A percentile compares a stretch with the other conserved stretches of the same genome.
These are phyloP conservation scores for Phialophora verrucosa DNA, from an alignment of 2,329 filamentous ascomycete species.

Conservation along the genomic window DNA sequence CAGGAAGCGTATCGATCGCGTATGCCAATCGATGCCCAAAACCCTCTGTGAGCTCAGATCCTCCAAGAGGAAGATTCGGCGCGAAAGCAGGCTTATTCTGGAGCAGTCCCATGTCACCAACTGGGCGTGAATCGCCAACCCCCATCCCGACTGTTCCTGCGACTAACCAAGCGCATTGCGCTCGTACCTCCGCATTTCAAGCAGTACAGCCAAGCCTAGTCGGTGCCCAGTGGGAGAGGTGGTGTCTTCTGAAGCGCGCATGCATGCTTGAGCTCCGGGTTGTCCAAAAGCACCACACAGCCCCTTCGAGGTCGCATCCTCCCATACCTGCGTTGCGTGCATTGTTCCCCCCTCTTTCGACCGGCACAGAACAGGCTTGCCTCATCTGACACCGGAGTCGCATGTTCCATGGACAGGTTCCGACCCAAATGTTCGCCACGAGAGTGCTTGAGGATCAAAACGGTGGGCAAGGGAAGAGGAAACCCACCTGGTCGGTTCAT, in stretches of 20 bases:
- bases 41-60: not conserved
- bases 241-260: not conserved
- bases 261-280: not conserved
- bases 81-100: not conserved
- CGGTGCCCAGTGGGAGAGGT: not conserved
- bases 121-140: not conserved
- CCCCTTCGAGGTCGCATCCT: not conserved
- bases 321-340: not conserved
- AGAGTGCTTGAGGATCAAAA: conserved; percentile 1
- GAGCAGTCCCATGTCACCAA: not conserved
- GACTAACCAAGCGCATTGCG: not conserved
- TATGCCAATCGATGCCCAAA: not conserved
- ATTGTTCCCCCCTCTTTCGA: conserved; percentile 5
- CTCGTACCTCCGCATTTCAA: not conserved
- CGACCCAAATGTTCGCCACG: not conserved
- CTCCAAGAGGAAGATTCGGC: not conserved
- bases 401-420: not conserved
- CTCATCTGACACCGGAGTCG: not conserved
- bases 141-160: not conserved
- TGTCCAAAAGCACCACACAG: not conserved
- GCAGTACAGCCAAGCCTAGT: not conserved
- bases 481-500: conserved; percentile 37
- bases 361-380: not conserved
- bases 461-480: conserved; percentile 4
- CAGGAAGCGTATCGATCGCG: not conserved